Conservation (phyloP, 2,329 filamentous ascomycete species). For the Monosporascus ibericus region DNA sequence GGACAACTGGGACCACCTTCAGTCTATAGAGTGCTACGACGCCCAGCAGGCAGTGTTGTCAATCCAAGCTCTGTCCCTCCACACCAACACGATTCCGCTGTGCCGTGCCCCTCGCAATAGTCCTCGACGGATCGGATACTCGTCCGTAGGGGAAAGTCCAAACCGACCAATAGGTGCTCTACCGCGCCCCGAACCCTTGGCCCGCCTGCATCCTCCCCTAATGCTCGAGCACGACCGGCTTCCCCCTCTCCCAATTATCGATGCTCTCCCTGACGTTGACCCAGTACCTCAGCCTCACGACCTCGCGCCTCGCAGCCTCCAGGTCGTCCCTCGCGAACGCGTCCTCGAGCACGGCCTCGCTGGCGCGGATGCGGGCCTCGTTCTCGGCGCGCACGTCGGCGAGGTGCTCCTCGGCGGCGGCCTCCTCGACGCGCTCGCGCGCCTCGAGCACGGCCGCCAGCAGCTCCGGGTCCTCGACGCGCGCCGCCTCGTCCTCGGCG, state of each 20-base stretch:
- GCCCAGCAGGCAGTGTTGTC: too few species aligned
- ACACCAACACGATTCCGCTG: too few species aligned
- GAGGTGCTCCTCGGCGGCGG: conserved; percentile 59
- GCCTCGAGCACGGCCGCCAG: conserved; percentile 77
- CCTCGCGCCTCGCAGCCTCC: conserved; percentile 61
- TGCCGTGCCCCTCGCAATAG: too few species aligned
- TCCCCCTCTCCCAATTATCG: conserved; percentile 77
- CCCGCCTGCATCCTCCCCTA: conserved; percentile 12
- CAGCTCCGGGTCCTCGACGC: conserved; percentile 61
- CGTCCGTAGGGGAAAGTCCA: too few species aligned
- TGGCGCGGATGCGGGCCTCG: conserved; percentile 56
- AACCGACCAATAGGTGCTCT: neutral
- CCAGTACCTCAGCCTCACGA: conserved; percentile 82
- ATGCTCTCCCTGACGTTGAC: conserved; percentile 77
- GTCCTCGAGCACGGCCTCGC: conserved; percentile 55
- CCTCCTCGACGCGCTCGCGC: conserved; percentile 68
- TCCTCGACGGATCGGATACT: too few species aligned
- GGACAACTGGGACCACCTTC: too few species aligned
- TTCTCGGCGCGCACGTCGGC: conserved; percentile 57
- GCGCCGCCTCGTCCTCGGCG: conserved; percentile 68
- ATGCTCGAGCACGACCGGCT: conserved; percentile 50
- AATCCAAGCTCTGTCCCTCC: too few species aligned
- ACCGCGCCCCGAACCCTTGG: neutral
- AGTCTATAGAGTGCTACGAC: too few species aligned
- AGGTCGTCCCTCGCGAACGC: conserved; percentile 64